Evolutionary conservation across 345 rosid species (phyloP).

Genomic region (Ceriops zippeliana): DNA sequence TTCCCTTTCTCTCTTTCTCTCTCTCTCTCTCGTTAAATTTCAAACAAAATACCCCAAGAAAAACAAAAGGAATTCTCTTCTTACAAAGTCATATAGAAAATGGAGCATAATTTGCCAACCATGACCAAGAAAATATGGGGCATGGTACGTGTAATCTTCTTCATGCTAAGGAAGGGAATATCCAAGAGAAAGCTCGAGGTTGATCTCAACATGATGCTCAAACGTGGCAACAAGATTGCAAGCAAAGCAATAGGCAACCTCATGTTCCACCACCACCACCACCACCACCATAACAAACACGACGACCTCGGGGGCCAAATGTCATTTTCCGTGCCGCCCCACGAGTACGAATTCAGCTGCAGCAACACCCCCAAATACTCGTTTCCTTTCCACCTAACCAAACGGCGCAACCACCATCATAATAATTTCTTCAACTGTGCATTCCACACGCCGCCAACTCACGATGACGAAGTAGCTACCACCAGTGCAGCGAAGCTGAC

Average conservation of each 20-base stretch:
- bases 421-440: constrained; percentile 53
- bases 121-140: constrained; percentile 58
- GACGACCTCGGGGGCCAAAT: not conserved
- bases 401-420: constrained; percentile 34
- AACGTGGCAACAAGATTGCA: constrained; percentile 74
- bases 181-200: constrained; percentile 58
- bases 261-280: constrained; percentile 54
- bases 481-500: constrained; percentile 45
- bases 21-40: not conserved
- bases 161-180: constrained; percentile 68
- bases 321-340: constrained; percentile 13
- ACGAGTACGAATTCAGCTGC: constrained; percentile 95
- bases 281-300: constrained; percentile 24
- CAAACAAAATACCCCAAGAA: too few relatives aligned
- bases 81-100: constrained; percentile 22
- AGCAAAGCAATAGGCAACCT: constrained; percentile 55
- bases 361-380: constrained; percentile 69
- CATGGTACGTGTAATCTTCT: constrained; percentile 53
- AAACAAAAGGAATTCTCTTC: not conserved
- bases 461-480: constrained; percentile 43
- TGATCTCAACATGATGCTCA: constrained; percentile 68
- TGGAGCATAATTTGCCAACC: constrained; percentile 44
- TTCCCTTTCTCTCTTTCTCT: not conserved
- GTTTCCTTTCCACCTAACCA: constrained; percentile 38
- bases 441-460: constrained; percentile 53